Evolutionary conservation across 768 basidiomycete species (phyloP).

Genomic region (Mycena haematopus): DNA sequence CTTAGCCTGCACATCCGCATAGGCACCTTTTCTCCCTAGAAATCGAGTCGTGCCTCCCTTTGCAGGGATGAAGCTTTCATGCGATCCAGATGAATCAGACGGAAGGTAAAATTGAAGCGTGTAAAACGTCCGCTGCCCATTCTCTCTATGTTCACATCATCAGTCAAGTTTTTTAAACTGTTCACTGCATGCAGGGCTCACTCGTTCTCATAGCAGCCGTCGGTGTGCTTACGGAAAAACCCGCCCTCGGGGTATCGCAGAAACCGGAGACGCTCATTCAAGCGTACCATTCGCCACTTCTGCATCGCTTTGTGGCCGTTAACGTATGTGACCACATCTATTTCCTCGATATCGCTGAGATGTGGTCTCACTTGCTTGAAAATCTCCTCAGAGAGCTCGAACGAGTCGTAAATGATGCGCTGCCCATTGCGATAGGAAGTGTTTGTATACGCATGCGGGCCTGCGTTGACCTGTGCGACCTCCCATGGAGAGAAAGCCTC

Average conservation of each 20-base stretch:
- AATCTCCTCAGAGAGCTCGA: conserved; percentile 19
- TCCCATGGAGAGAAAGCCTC: conserved; percentile 23
- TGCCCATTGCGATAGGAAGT: conserved; percentile 24
- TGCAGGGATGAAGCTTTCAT: conserved; percentile 19
- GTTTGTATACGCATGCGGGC: neutral
- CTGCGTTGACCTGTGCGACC: conserved; percentile 21
- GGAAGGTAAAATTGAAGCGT: conserved; percentile 29
- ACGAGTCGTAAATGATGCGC: conserved; percentile 28
- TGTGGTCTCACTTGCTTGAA: conserved; percentile 24
- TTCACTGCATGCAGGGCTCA: neutral
- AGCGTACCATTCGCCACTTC: conserved; percentile 29
- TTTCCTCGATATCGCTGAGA: conserved; percentile 25
- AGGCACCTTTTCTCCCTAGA: neutral
- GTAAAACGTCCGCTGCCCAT: conserved; percentile 26
- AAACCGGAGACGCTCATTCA: conserved; percentile 29
- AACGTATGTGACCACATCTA: conserved; percentile 5
- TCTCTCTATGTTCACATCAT: neutral
- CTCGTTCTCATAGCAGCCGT: conserved; percentile 21
- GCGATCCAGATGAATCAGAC: conserved; percentile 21
- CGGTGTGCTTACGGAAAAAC: conserved; percentile 19
- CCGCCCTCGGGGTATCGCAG: conserved; percentile 23
- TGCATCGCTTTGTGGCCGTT: conserved; percentile 3
- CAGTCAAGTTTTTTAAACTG: neutral
- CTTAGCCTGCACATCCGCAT: conserved; percentile 23
- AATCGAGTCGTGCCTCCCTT: conserved; percentile 26